A percentile compares a stretch with the other conserved stretches of the same genome.
Conservation (phyloP, 805 yeast genomes). For the Metschnikowia dekortorum region DNA sequence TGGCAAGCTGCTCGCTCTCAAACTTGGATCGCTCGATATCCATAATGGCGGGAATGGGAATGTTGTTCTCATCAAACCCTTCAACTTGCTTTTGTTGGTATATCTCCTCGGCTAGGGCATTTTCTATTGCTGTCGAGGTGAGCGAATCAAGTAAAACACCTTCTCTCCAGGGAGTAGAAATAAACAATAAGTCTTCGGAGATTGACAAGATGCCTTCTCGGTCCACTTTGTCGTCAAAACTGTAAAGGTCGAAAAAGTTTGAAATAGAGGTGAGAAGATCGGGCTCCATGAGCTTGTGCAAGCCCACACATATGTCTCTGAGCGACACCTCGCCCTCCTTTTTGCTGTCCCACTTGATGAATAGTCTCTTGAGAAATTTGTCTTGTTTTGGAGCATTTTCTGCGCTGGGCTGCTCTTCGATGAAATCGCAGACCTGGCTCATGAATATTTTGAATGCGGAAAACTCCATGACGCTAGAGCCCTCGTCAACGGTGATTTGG, state of each 20-base stretch:
- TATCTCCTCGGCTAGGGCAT: slow-evolving; percentile 62
- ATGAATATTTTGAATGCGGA: slow-evolving; percentile 69
- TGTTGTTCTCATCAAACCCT: slow-evolving; percentile 20
- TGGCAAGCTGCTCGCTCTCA: slow-evolving; percentile 61
- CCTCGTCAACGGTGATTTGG: slow-evolving; percentile 44
- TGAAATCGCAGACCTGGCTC: slow-evolving; percentile 81
- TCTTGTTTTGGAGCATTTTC: slow-evolving; percentile 25
- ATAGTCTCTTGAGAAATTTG: slow-evolving; percentile 59
- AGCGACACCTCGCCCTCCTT: slow-evolving; percentile 54
- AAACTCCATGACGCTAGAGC: slow-evolving; percentile 68
- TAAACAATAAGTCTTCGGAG: slow-evolving; percentile 79
- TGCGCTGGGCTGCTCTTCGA: slow-evolving; percentile 24
- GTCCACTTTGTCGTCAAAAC: slow-evolving; percentile 53
- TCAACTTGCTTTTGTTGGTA: slow-evolving; percentile 37
- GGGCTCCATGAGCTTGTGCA: slow-evolving; percentile 61
- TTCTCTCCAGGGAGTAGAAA: slow-evolving; percentile 85
- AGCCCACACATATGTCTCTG: slow-evolving; percentile 66
- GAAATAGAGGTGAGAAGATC: slow-evolving; percentile 79
- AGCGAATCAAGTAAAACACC: slow-evolving; percentile 59
- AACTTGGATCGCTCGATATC: slow-evolving; percentile 60
- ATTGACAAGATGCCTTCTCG: slow-evolving; percentile 77
- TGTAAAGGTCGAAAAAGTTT: slow-evolving; percentile 70
- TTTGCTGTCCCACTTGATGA: slow-evolving; percentile 65
- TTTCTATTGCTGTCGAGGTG: slow-evolving; percentile 60
- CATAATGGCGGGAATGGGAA: slow-evolving; percentile 54